A percentile compares a stretch with the other conserved stretches of the same genome.
Evolutionary conservation across 179 eudicot genomes (phyloP).

Genomic region (Carnegiea gigantea): DNA sequence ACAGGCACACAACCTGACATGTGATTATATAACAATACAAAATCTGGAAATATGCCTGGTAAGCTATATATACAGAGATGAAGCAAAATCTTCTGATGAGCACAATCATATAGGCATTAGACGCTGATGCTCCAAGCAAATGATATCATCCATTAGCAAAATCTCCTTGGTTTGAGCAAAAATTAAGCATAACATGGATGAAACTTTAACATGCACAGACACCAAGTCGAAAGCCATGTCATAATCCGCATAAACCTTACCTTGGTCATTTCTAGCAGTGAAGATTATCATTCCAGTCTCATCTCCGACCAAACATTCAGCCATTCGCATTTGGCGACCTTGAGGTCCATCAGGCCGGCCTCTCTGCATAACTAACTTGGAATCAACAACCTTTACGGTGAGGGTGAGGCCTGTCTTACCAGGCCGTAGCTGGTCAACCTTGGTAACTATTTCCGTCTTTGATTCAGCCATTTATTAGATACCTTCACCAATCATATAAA

Average conservation of each 20-base stretch:
- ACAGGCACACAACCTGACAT: neutral
- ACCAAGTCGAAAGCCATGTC: neutral
- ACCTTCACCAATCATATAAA: conserved; percentile 23
- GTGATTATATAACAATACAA: neutral
- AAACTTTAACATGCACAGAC: neutral
- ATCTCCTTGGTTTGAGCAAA: neutral
- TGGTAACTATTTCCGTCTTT: conserved; percentile 43
- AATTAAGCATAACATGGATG: neutral
- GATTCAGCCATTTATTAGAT: conserved; percentile 62
- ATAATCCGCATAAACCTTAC: conserved; percentile 18
- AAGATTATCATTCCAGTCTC: conserved; percentile 63
- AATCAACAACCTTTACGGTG: conserved; percentile 67
- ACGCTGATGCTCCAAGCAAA: neutral
- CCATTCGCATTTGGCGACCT: conserved; percentile 56
- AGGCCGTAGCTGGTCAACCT: conserved; percentile 80
- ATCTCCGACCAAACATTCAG: conserved; percentile 69
- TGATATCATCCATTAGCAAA: neutral
- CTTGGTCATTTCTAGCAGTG: conserved; percentile 62
- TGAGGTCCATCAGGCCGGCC: conserved; percentile 57
- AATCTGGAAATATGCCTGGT: too few relatives aligned
- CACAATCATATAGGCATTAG: neutral
- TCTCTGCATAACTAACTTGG: conserved; percentile 64
- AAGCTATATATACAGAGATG: neutral
- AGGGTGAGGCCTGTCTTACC: conserved; percentile 62
- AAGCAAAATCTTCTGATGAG: neutral